phyloP scores from a whole-genome alignment of 805 yeast species.

The Metschnikowia hibisci region DNA sequence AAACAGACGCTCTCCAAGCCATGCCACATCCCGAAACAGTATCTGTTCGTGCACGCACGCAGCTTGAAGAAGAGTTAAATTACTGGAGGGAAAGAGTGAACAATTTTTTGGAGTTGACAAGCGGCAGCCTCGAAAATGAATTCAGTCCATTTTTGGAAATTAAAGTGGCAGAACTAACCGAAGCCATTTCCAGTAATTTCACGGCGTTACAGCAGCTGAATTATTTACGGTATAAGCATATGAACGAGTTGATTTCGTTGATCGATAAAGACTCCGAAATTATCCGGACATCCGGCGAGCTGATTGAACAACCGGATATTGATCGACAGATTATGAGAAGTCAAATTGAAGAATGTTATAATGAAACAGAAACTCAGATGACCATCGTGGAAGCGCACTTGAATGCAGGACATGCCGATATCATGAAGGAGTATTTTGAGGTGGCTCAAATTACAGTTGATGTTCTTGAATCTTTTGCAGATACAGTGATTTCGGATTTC shows the following conservation, averaged over 20 bases:
- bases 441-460: constrained; percentile 49
- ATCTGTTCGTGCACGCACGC: not conserved
- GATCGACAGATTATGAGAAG: constrained; percentile 37
- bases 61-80: constrained; percentile 28
- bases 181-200: constrained; percentile 24
- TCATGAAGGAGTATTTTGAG: constrained; percentile 29
- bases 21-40: too few relatives aligned
- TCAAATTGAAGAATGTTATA: constrained; percentile 24
- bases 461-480: constrained; percentile 70
- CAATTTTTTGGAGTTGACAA: constrained; percentile 33
- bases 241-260: constrained; percentile 26
- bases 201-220: constrained; percentile 27
- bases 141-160: constrained; percentile 26
- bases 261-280: constrained; percentile 34
- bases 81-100: constrained; percentile 33
- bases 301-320: constrained; percentile 12
- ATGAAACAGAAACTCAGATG: constrained; percentile 22
- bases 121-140: constrained; percentile 28
- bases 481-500: constrained; percentile 61
- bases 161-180: constrained; percentile 24
- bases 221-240: constrained; percentile 27
- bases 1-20: not conserved
- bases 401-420: constrained; percentile 23
- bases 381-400: constrained; percentile 23
- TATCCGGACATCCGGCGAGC: constrained; percentile 21